A percentile compares a stretch with the other conserved stretches of the same genome.
phyloP scores from a whole-genome alignment of 805 yeast genomes.

The Pachysolen tannophilus region DNA sequence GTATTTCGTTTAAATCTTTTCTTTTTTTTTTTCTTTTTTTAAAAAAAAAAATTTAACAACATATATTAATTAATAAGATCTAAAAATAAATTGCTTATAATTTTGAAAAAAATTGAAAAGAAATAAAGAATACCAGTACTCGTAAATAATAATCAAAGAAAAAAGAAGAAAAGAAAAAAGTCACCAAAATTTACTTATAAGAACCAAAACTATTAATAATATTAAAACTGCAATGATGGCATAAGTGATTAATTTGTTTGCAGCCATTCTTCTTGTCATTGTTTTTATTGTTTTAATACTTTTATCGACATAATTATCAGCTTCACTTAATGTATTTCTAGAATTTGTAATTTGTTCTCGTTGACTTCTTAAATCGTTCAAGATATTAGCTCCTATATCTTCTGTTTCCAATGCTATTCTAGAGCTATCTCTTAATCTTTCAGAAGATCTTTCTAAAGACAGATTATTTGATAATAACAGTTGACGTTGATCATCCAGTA shows the following conservation, averaged over 20 bases:
- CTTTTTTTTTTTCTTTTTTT: no score
- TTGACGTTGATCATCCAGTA: conserved; percentile 61
- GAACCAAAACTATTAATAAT: conserved; percentile 69
- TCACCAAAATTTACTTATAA: conserved; percentile 74
- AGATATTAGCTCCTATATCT: conserved; percentile 79
- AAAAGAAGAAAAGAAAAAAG: background rate
- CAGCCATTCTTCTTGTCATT: conserved; percentile 90
- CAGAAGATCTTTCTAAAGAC: conserved; percentile 73
- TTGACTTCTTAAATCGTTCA: conserved; percentile 84
- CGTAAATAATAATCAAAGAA: background rate
- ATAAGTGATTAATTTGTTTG: conserved; percentile 83
- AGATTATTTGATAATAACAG: conserved; percentile 72
- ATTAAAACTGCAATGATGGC: conserved; percentile 87
- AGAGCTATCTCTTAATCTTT: conserved; percentile 79
- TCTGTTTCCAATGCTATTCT: conserved; percentile 92
- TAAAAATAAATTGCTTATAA: no score
- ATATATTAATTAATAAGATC: no score
- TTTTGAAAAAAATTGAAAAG: no score
- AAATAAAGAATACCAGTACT: no score
- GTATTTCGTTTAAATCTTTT: no score
- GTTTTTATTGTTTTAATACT: conserved; percentile 77
- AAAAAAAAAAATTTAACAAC: no score
- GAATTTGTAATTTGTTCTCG: conserved; percentile 86
- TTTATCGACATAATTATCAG: conserved; percentile 89
- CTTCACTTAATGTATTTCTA: conserved; percentile 78